A percentile compares a stretch with the other conserved stretches of the same genome.
Conservation (phyloP, 495 filamentous ascomycete genomes). For the Talaromyces nanjingensis region DNA sequence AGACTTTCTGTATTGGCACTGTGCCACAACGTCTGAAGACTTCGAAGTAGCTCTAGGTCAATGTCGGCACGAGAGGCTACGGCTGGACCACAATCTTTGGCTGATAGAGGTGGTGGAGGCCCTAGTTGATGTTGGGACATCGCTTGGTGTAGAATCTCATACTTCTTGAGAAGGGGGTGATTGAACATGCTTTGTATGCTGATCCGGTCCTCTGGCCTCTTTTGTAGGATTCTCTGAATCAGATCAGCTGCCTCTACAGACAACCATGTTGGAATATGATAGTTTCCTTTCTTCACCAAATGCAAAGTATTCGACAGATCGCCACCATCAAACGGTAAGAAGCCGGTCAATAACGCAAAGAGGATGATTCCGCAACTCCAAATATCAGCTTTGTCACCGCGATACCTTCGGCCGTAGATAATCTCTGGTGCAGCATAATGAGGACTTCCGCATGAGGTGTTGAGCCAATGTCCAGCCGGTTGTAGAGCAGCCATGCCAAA, state of each 20-base stretch:
- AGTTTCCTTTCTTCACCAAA: constrained; percentile 64
- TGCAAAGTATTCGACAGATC: constrained; percentile 49
- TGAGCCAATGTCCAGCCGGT: constrained; percentile 65
- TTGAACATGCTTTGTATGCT: constrained; percentile 71
- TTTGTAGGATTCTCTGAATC: constrained; percentile 64
- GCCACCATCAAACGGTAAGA: constrained; percentile 74
- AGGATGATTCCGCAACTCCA: constrained; percentile 95
- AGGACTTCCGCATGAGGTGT: constrained; percentile 88
- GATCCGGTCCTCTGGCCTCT: constrained; percentile 69
- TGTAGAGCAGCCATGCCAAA: constrained; percentile 97
- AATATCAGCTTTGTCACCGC: constrained; percentile 77
- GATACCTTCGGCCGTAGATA: constrained; percentile 62
- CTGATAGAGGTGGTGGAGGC: constrained; percentile 41
- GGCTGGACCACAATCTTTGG: constrained; percentile 47
- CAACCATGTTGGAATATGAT: constrained; percentile 61
- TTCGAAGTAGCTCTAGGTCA: constrained; percentile 71
- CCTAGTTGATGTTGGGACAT: constrained; percentile 46
- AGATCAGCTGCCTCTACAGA: constrained; percentile 70
- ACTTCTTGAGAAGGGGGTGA: constrained; percentile 76
- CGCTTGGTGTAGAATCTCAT: constrained; percentile 55
- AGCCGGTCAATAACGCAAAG: constrained; percentile 72
- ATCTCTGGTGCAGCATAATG: constrained; percentile 96
- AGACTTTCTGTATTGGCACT: constrained; percentile 64
- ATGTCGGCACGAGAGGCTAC: constrained; percentile 51
- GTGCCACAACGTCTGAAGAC: constrained; percentile 85